phyloP scores from a whole-genome alignment of 192 early-diverging fungal genomes.

The Mortierella claussenii region DNA sequence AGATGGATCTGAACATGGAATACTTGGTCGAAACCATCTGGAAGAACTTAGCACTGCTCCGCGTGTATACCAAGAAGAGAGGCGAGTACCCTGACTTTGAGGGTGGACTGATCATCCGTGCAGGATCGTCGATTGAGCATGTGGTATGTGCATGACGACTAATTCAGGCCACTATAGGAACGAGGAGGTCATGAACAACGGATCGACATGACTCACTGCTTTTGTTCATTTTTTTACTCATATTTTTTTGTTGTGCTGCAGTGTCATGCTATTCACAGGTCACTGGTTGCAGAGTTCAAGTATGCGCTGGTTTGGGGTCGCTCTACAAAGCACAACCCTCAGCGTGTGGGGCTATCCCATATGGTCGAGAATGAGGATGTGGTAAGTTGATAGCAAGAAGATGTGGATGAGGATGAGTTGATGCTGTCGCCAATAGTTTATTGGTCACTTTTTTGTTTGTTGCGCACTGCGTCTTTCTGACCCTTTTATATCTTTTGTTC shows the following conservation, averaged over 20 bases:
- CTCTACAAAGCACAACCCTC: slow-evolving; percentile 97
- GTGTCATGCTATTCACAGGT: slow-evolving; percentile 91
- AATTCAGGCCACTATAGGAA: too few relatives aligned
- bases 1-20: slow-evolving; percentile 92
- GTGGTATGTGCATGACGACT: too few relatives aligned
- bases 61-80: slow-evolving; percentile 97
- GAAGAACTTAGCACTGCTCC: slow-evolving; percentile 87
- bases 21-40: slow-evolving; percentile 92
- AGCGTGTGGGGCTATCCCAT: slow-evolving; percentile 90
- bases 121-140: slow-evolving; percentile 82
- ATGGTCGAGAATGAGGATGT: slow-evolving; percentile 95
- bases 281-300: slow-evolving; percentile 87
- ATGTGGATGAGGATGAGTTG: too few relatives aligned
- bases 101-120: slow-evolving; percentile 89
- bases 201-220: too few relatives aligned
- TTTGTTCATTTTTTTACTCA: too few relatives aligned
- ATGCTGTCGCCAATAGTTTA: too few relatives aligned
- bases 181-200: too few relatives aligned
- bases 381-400: slow-evolving; percentile 54
- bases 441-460: too few relatives aligned
- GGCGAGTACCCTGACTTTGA: slow-evolving; percentile 96
- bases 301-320: slow-evolving; percentile 95
- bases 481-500: not conserved
- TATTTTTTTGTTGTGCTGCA: too few relatives aligned
- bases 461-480: too few relatives aligned